Conservation (phyloP, 2,329 filamentous ascomycete species). For the Blastomyces percursus region DNA sequence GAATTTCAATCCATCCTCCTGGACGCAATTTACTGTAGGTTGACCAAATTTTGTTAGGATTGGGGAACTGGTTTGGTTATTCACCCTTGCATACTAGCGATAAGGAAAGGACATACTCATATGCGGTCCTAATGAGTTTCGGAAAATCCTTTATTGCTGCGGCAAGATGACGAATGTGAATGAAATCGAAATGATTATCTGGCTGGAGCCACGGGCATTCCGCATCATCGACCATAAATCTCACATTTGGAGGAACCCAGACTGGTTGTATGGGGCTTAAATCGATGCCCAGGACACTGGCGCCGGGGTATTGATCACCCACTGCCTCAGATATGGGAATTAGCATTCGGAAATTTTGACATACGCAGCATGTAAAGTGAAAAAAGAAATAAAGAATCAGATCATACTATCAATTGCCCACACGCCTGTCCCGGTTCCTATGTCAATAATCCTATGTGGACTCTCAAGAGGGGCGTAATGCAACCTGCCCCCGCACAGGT, state of each 20-base stretch:
- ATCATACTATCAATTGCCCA: constrained; percentile 43
- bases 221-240: constrained; percentile 14
- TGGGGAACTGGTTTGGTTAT: background rate
- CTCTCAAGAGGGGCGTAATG: constrained; percentile 30
- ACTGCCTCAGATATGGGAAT: background rate
- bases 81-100: background rate
- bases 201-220: constrained; percentile 40
- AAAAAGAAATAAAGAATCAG: background rate
- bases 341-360: background rate
- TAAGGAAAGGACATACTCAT: constrained; percentile 11
- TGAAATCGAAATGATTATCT: constrained; percentile 31
- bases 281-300: constrained; percentile 34
- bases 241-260: constrained; percentile 19
- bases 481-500: constrained; percentile 1
- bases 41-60: background rate
- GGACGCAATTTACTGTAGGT: constrained; percentile 19
- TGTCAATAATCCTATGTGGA: constrained; percentile 35
- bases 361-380: background rate
- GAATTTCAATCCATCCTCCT: constrained; percentile 24
- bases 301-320: constrained; percentile 21
- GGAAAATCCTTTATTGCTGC: constrained; percentile 2
- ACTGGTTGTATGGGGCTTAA: constrained; percentile 36
- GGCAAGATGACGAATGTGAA: constrained; percentile 8
- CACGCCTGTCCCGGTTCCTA: constrained; percentile 43
- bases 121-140: constrained; percentile 14